phyloP scores from a whole-genome alignment of 2,329 filamentous ascomycete species.

The Proliferodiscus dingleyae region DNA sequence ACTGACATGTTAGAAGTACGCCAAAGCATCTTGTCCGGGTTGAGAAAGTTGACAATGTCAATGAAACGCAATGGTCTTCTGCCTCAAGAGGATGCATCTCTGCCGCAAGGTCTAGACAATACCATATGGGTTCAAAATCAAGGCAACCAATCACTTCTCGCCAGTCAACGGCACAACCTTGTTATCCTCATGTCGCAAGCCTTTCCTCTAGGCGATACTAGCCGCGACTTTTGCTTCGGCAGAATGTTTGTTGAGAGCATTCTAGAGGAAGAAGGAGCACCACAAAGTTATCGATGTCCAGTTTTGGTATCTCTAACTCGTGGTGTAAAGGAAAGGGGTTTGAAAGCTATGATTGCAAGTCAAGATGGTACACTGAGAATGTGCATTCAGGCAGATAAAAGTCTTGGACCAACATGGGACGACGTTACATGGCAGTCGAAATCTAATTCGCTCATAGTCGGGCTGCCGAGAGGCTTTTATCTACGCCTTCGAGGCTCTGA shows the following conservation, averaged over 20 bases:
- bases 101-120: conserved; percentile 76
- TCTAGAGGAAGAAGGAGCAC: conserved; percentile 67
- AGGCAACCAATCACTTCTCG: conserved; percentile 25
- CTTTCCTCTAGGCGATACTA: conserved; percentile 72
- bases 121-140: conserved; percentile 74
- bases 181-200: conserved; percentile 52
- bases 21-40: conserved; percentile 54
- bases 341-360: conserved; percentile 71
- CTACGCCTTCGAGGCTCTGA: conserved; percentile 67
- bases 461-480: conserved; percentile 70
- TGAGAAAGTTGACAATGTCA: conserved; percentile 71
- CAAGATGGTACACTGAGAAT: conserved; percentile 76
- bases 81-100: conserved; percentile 55
- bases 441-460: conserved; percentile 59
- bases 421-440: conserved; percentile 76
- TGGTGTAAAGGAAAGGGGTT: conserved; percentile 60
- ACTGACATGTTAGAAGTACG: conserved; percentile 45
- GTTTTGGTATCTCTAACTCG: conserved; percentile 74
- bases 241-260: conserved; percentile 70
- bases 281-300: conserved; percentile 63
- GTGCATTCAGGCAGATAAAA: conserved; percentile 63
- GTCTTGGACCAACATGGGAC: conserved; percentile 69
- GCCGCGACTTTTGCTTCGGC: conserved; percentile 71
- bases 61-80: conserved; percentile 82
- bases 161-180: conserved; percentile 22